Conservation (phyloP, 202 grass and related monocot species). For the Elaeis oleifera region DNA sequence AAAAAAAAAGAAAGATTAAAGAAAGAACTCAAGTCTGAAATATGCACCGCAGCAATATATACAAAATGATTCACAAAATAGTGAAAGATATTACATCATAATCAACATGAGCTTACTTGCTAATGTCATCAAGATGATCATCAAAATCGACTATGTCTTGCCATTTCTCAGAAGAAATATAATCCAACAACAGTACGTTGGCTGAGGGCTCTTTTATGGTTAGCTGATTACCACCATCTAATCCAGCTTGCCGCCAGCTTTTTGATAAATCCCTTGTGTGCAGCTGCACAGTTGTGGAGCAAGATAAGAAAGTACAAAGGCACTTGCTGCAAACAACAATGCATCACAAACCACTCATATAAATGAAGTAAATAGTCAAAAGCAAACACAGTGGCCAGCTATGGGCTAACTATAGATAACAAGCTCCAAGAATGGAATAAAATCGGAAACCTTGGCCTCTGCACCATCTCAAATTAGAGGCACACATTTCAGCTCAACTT, state of each 20-base stretch:
- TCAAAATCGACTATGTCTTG: slow-evolving; percentile 86
- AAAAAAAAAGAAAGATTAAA: not conserved
- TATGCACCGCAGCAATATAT: too few relatives aligned
- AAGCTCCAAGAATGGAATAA: too few relatives aligned
- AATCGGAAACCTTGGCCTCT: too few relatives aligned
- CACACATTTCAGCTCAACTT: too few relatives aligned
- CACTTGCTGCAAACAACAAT: too few relatives aligned
- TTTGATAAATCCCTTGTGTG: slow-evolving; percentile 96
- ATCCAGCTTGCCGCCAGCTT: slow-evolving; percentile 76
- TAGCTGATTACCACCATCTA: slow-evolving; percentile 60
- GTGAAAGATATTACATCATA: too few relatives aligned
- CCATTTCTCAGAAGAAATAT: slow-evolving; percentile 76
- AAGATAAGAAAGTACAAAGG: not conserved
- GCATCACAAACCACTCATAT: too few relatives aligned
- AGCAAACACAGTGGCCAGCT: too few relatives aligned
- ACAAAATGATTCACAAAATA: too few relatives aligned
- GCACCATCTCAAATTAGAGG: too few relatives aligned
- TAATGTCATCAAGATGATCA: slow-evolving; percentile 95
- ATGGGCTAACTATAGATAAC: too few relatives aligned
- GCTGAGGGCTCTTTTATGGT: slow-evolving; percentile 81
- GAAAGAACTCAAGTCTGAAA: not conserved
- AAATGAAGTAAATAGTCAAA: too few relatives aligned
- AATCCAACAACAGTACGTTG: slow-evolving; percentile 65
- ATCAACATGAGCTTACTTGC: slow-evolving; percentile 53
- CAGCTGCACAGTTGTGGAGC: slow-evolving; percentile 30